Evolutionary conservation across 1,284 basidiomycete species (phyloP), one percentile per base, ranked within the genome.

Genomic region (Coniferiporia sulphurascens): DNA sequence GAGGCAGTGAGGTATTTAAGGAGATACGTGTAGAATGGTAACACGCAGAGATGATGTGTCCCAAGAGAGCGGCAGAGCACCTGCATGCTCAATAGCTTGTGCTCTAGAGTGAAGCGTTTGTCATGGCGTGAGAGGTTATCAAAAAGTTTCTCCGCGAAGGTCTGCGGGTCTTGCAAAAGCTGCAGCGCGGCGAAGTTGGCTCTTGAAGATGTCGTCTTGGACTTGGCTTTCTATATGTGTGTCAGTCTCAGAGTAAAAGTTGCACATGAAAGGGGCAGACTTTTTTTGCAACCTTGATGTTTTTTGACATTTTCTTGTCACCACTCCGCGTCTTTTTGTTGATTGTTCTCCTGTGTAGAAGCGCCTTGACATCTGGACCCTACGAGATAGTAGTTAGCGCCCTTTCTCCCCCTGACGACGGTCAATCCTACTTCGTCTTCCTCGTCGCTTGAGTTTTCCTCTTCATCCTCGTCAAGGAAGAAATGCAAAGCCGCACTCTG

Each of bases 71-170:
- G 87, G n/a, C 93, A 91, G 53, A 99, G 84, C 44, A 99, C 87
- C 72, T 98, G 95, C 93, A 99, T 97, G 69, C 98, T 82, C 64
- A 98, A 82, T 61, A 99, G 90, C 76, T 98, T 98, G 80, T 98
- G 96, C 66, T 98, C 95, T 65, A 99, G 84, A 19, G 92, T 90
- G 71, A 91, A 94, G 15, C 90, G 87, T 73, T 95, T 97, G 80
- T 98, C 95, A 72, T 95, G 86, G 48, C 82, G 83, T 69, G 86
- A 86, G 53, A 99, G 78, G 57, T 86, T 83, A 69, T 96, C 91
- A 70, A 95, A 98, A 1, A 99, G 82, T 71, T 92, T 95, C 74
- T 99, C 97, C 36, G 87, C 89, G 70, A 99, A 98, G 0, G 90
- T 91, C 73, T 99, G 96, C 0, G 97, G 94, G 71, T 99, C 97